A percentile compares a stretch with the other conserved stretches of the same genome.
Evolutionary conservation across 768 basidiomycete genomes (phyloP).

Genomic region (Phanerochaete carnosa): DNA sequence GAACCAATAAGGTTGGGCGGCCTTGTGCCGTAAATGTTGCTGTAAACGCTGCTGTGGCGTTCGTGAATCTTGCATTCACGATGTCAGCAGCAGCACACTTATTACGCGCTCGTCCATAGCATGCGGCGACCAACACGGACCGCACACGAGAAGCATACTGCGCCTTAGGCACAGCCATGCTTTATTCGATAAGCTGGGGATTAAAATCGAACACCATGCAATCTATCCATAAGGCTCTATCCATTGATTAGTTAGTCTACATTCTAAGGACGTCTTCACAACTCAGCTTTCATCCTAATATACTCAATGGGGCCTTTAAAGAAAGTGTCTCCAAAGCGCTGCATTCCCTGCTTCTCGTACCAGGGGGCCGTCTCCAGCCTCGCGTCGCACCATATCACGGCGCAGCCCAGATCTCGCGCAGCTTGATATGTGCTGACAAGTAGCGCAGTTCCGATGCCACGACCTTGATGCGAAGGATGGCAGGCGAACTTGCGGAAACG

Average conservation of each 20-base stretch:
- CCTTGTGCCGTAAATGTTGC: no score
- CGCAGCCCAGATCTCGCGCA: slow-evolving; percentile 39
- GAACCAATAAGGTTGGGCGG: no score
- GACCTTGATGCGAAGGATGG: slow-evolving; percentile 45
- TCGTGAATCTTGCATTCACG: no score
- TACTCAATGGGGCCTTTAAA: slow-evolving; percentile 55
- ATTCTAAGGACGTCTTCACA: background rate
- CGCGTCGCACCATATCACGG: slow-evolving; percentile 58
- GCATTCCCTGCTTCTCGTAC: slow-evolving; percentile 52
- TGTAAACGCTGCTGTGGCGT: no score
- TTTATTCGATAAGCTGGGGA: no score
- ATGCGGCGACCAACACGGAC: no score
- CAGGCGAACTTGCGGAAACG: slow-evolving; percentile 66
- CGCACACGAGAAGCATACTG: no score
- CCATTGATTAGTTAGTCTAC: background rate
- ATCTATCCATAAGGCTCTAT: no score
- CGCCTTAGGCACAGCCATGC: no score
- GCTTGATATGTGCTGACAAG: slow-evolving; percentile 38
- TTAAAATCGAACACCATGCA: no score
- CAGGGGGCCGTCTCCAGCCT: slow-evolving; percentile 40
- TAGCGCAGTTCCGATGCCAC: slow-evolving; percentile 49
- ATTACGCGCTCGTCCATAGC: no score
- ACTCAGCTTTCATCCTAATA: slow-evolving; percentile 40
- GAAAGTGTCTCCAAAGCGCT: slow-evolving; percentile 47
- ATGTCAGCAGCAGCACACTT: no score